Conservation (phyloP, 768 basidiomycete species). For the Hericium alpestre region DNA sequence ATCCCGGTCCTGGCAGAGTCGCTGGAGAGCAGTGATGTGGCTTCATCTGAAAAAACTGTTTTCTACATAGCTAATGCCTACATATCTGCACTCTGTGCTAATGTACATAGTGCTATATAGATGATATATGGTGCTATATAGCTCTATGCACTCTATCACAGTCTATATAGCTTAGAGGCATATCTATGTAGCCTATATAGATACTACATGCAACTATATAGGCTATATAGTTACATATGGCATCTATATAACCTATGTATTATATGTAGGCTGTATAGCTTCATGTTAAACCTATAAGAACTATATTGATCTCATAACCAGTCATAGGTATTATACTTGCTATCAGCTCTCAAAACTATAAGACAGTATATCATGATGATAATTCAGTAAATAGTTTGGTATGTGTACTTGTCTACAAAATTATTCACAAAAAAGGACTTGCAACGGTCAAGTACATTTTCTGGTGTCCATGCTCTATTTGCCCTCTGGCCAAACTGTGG, state of each 20-base stretch:
- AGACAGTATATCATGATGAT: not conserved
- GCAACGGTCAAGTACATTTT: not conserved
- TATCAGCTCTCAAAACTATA: not conserved
- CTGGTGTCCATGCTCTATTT: not conserved
- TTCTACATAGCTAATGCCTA: not conserved
- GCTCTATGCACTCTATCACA: not conserved
- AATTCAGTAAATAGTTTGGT: not conserved
- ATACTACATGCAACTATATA: no score
- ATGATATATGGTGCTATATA: not conserved
- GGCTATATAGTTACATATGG: not conserved
- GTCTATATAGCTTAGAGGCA: not conserved
- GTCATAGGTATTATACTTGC: not conserved
- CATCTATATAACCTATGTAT: not conserved
- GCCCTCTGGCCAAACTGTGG: not conserved
- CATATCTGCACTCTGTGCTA: not conserved
- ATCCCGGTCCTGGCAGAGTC: no score
- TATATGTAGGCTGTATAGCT: not conserved
- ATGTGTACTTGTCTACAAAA: not conserved
- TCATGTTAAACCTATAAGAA: not conserved
- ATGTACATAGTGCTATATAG: not conserved
- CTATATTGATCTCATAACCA: not conserved
- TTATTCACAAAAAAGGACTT: not conserved
- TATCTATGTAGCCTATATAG: not conserved
- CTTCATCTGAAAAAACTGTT: not conserved
- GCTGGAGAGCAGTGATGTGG: no score